Evolutionary conservation across 1,284 basidiomycete genomes (phyloP), one percentile per base, ranked within the genome.

Genomic region (Tilletiopsis washingtonensis): DNA sequence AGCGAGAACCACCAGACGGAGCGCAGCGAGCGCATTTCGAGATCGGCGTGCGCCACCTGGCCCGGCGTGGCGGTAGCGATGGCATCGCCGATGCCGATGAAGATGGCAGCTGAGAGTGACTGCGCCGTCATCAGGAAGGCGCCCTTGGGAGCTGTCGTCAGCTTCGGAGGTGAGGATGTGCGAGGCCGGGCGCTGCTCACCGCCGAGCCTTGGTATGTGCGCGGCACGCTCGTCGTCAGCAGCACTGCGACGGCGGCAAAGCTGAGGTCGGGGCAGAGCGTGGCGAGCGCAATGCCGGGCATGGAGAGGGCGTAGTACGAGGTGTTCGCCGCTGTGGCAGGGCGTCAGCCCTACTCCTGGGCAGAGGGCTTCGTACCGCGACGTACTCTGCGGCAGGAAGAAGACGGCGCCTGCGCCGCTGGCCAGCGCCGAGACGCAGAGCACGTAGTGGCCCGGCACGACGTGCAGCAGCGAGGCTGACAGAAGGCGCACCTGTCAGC

Each of bases 241-340:
- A 60, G 54, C 27, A 59, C 54, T 6, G 53, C 52, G 14, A 56
- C 51, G 25, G 57, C 51, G 11, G 57, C 56, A 43, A 59, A 59
- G 43, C 38, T 43, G 2, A 27, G 15, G 39, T 50, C 49, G 23
- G 53, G 53, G n/a, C 42, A 43, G n/a, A 59, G 40, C 15, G 57
- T 59, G 3, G 40, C 53, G 17, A 59, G 34, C 9, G 39, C 44
- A n/a, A 59, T 45, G 14, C 47, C 57, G 4, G 57, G 52, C 43
- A 59, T 47, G 21, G 52, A 55, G 7, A 59, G 42, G 17, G 52
- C 51, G 47, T 60, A 51, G 27, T 59, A 59, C 12, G 51, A 25
- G 3, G 57, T 59, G 9, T 44, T 20, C 15, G 57, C 25, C n/a
- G n/a, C n/a, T n/a, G n/a, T n/a, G n/a, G n/a, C n/a, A n/a, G n/a